Evolutionary conservation across 2,329 filamentous ascomycete genomes (phyloP), one percentile per base, ranked within the genome.

Genomic region (Fusarium brachygibbosum): DNA sequence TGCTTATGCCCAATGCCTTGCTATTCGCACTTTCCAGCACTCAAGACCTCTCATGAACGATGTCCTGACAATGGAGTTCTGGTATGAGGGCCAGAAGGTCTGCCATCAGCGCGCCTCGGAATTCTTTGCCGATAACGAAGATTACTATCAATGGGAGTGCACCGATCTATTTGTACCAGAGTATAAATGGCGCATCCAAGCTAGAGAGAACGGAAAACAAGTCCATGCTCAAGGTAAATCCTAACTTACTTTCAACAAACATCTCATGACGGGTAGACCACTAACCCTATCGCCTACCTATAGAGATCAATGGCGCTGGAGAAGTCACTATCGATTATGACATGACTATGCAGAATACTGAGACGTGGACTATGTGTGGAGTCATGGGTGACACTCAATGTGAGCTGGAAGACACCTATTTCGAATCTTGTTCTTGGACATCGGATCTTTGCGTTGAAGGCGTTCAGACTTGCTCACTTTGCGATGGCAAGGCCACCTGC

Each of bases 111-210:
- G 46, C 34, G 32, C 46, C 32, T 11, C 34, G 6, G 32, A 50
- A 29, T 50, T 50, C 34, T 50, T 50, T n/a, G 32, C 46, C 11
- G 46, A 50, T 8, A 50, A 50, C 16, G 34, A 50, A 38, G 46
- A 50, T 25, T 50, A 37, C 23, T 50, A 38, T n/a, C 46, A 50
- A 25, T 50, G 34, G 34, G 46, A 50, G 9, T 50, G 46, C 16
- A 19, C 16, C 16, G 34, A 50, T n/a, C 34, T 50, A 10, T 5
- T 28, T 28, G 32, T 28, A 10, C 32, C 32, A 10, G 32, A 50
- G 17, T 28, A 37, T 12, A 38, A 37, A 19, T 50, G 46, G 34
- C 46, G 46, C 4, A 34, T 50, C 2, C 32, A 28, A 28, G 34
- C 46, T 29, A 17, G 46, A 8, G 46, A 50, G 7, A 50, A 50